Percentiles rank a stretch among this genome's conserved stretches.
Evolutionary conservation across 2,329 filamentous ascomycete genomes (phyloP).

Genomic region (Neopestalotiopsis sp.): DNA sequence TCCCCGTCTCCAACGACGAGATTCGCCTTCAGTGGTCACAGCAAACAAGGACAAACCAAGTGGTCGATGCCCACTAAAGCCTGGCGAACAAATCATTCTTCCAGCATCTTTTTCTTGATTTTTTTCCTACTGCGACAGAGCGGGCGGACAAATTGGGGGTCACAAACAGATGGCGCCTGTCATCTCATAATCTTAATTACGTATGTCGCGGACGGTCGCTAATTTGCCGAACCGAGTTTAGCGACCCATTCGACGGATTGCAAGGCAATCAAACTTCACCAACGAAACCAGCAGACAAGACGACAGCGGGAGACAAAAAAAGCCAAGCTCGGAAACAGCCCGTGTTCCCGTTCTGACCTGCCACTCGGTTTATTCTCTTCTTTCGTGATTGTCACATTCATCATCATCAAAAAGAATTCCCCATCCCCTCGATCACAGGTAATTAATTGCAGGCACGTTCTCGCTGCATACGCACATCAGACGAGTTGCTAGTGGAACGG

Average conservation of each 20-base stretch:
- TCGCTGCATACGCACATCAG: background rate
- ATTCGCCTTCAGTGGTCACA: background rate
- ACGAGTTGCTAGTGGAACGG: background rate
- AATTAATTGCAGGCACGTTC: background rate
- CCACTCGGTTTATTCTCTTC: background rate
- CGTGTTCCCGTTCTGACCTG: background rate
- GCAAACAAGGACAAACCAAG: background rate
- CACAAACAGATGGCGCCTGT: conserved; percentile 11
- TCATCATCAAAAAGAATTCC: background rate
- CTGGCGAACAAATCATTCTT: background rate
- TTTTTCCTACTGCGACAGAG: background rate
- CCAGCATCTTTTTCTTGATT: background rate
- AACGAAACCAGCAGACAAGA: background rate
- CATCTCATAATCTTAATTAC: conserved; percentile 17
- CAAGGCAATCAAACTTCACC: conserved; percentile 18
- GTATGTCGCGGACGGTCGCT: conserved; percentile 14
- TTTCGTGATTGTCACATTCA: background rate
- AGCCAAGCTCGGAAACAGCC: conserved; percentile 12
- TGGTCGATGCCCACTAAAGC: background rate
- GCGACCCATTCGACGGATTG: conserved; percentile 15
- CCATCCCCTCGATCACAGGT: background rate
- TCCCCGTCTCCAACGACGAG: background rate
- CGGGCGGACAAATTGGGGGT: background rate
- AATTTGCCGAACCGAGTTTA: conserved; percentile 17
- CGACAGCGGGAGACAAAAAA: conserved; percentile 11